phyloP scores from a whole-genome alignment of 1,284 basidiomycete genomes.

The Cutaneotrichosporon mucoides region DNA sequence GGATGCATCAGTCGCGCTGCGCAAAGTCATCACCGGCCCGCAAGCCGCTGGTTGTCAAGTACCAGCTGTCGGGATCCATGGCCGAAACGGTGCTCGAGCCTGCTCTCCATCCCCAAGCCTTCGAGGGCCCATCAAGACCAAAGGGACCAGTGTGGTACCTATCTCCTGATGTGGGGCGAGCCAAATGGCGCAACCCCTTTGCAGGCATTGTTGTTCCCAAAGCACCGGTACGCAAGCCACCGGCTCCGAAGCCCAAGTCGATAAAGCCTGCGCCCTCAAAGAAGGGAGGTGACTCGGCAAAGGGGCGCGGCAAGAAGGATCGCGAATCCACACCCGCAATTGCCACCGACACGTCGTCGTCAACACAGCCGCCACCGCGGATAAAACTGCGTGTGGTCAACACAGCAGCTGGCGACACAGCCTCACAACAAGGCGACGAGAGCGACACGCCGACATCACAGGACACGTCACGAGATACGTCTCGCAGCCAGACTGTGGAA shows the following conservation, averaged over 20 bases:
- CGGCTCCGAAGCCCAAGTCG: constrained; percentile 22
- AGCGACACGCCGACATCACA: constrained; percentile 6
- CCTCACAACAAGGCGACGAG: constrained; percentile 7
- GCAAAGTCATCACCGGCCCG: constrained; percentile 26
- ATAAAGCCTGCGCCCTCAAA: constrained; percentile 10
- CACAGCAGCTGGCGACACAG: not conserved
- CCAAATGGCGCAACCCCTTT: constrained; percentile 43
- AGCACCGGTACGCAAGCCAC: constrained; percentile 31
- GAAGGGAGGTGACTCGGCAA: constrained; percentile 4
- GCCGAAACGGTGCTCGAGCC: constrained; percentile 40
- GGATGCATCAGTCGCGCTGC: constrained; percentile 41
- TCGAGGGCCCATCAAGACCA: constrained; percentile 31
- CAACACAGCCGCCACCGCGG: constrained; percentile 8
- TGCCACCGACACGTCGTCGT: not conserved
- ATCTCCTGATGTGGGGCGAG: constrained; percentile 26
- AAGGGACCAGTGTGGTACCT: constrained; percentile 46
- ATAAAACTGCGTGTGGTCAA: constrained; percentile 15
- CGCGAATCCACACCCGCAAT: constrained; percentile 6
- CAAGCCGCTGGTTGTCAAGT: constrained; percentile 37
- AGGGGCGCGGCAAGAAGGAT: constrained; percentile 4
- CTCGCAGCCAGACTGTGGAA: constrained; percentile 13
- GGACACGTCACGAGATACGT: constrained; percentile 10
- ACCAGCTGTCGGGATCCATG: constrained; percentile 42
- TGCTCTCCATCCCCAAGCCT: constrained; percentile 43
- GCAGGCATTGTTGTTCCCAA: constrained; percentile 41